A percentile compares a stretch with the other conserved stretches of the same genome.
These are phyloP conservation scores for Pholiota conissans DNA, from an alignment of 768 basidiomycete species.

Conservation along the genomic window DNA sequence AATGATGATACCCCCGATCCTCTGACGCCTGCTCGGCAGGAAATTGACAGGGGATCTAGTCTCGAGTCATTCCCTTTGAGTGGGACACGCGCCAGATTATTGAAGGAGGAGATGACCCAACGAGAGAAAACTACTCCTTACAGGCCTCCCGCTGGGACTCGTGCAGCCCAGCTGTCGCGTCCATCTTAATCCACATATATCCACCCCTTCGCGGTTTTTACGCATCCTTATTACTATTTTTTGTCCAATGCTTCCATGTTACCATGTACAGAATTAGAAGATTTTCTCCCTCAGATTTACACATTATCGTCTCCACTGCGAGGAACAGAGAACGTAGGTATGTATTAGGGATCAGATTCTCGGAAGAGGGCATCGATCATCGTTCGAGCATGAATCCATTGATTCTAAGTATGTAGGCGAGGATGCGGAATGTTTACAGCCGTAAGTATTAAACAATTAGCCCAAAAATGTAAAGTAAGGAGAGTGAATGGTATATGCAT, in stretches of 20 bases:
- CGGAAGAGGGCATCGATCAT: too few relatives aligned
- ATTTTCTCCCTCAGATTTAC: too few relatives aligned
- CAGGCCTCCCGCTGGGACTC: conserved; percentile 35
- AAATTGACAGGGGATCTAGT: background rate
- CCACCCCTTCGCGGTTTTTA: too few relatives aligned
- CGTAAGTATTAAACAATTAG: conserved; percentile 5
- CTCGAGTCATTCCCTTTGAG: conserved; percentile 28
- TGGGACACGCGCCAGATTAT: conserved; percentile 38
- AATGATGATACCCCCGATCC: background rate
- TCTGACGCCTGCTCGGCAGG: background rate
- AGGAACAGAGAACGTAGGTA: too few relatives aligned
- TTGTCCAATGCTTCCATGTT: too few relatives aligned
- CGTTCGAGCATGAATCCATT: conserved; percentile 4
- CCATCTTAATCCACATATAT: background rate
- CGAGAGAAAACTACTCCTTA: conserved; percentile 35
- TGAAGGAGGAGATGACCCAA: conserved; percentile 30
- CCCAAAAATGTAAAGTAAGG: background rate
- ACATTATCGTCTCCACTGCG: too few relatives aligned
- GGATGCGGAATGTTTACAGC: background rate
- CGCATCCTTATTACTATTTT: background rate
- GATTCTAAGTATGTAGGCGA: too few relatives aligned
- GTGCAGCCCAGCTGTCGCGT: conserved; percentile 25
- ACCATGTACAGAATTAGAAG: too few relatives aligned
- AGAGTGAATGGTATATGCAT: background rate
- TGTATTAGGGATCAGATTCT: too few relatives aligned